A percentile compares a stretch with the other conserved stretches of the same genome.
These are phyloP conservation scores for Coprinopsis cinerea DNA, from an alignment of 768 basidiomycete genomes.

Conservation along the genomic window DNA sequence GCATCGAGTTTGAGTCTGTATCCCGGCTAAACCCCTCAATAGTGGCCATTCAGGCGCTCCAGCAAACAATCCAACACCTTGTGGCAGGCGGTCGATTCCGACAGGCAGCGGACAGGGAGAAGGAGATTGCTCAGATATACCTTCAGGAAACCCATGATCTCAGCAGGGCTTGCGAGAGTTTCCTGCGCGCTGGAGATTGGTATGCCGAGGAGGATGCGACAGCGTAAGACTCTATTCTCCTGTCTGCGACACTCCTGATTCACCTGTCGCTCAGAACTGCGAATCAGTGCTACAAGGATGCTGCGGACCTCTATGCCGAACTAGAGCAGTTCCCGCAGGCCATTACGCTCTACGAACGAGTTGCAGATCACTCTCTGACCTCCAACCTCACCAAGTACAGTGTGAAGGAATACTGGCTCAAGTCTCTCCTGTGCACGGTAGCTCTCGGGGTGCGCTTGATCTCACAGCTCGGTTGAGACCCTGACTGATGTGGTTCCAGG, in stretches of 20 bases:
- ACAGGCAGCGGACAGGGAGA: slow-evolving; percentile 97
- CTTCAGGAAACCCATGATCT: slow-evolving; percentile 78
- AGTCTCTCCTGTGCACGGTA: slow-evolving; percentile 79
- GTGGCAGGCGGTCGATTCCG: slow-evolving; percentile 85
- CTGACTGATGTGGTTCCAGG: slow-evolving; percentile 39
- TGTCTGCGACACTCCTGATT: not conserved
- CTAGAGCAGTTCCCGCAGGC: slow-evolving; percentile 81
- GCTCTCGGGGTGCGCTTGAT: slow-evolving; percentile 62
- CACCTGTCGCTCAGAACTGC: slow-evolving; percentile 62
- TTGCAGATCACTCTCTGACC: slow-evolving; percentile 75
- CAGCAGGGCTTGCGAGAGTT: slow-evolving; percentile 85
- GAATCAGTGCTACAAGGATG: slow-evolving; percentile 93
- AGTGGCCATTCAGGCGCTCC: slow-evolving; percentile 89
- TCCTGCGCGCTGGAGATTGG: slow-evolving; percentile 90
- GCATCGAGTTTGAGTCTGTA: not conserved
- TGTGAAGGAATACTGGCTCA: slow-evolving; percentile 97
- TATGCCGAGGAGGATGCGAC: slow-evolving; percentile 96
- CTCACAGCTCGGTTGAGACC: not conserved
- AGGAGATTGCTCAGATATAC: slow-evolving; percentile 92
- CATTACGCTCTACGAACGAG: slow-evolving; percentile 84
- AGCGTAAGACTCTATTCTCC: slow-evolving; percentile 56
- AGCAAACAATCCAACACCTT: slow-evolving; percentile 78
- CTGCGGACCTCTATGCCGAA: slow-evolving; percentile 91
- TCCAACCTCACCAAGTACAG: slow-evolving; percentile 94
- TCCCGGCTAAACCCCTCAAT: slow-evolving; percentile 15